Evolutionary conservation across 371 early-diverging fungal species (phyloP).

Genomic region (Mucor ambiguus): DNA sequence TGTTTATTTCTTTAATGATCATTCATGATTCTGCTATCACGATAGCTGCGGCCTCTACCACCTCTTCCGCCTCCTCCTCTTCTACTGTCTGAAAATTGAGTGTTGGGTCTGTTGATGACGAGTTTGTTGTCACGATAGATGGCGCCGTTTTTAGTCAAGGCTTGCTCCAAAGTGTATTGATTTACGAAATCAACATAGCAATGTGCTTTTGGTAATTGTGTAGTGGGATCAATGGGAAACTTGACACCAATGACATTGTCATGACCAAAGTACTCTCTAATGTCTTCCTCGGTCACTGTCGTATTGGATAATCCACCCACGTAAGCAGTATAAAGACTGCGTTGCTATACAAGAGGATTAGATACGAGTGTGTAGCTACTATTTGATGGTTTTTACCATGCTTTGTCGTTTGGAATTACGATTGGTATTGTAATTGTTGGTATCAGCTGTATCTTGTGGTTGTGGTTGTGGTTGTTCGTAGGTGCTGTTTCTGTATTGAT

Average conservation of each 20-base stretch:
- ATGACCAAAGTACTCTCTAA: constrained; percentile 47
- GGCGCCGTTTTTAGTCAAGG: constrained; percentile 44
- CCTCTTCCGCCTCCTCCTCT: constrained; percentile 20
- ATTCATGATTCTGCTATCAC: constrained; percentile 29
- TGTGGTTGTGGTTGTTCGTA: constrained; percentile 20
- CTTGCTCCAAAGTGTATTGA: constrained; percentile 40
- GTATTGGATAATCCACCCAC: constrained; percentile 48
- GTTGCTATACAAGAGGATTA: constrained; percentile 17
- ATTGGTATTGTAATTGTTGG: constrained; percentile 9
- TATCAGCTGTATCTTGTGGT: constrained; percentile 4
- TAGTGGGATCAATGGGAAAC: constrained; percentile 46
- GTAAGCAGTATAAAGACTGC: constrained; percentile 42
- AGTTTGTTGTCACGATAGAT: constrained; percentile 43
- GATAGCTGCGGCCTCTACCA: constrained; percentile 27
- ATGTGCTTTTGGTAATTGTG: constrained; percentile 46
- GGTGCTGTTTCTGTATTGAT: constrained; percentile 29
- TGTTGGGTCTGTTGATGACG: constrained; percentile 48
- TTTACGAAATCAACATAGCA: constrained; percentile 52
- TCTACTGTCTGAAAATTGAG: constrained; percentile 25
- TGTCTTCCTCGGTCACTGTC: constrained; percentile 48
- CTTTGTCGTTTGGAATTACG: constrained; percentile 32
- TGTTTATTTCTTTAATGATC: constrained; percentile 10
- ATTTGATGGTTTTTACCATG: constrained; percentile 18
- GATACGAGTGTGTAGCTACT: background rate
- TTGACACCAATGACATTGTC: constrained; percentile 46